Conservation (phyloP, 768 basidiomycete genomes). For the Tricholoma bakamatsutake region DNA sequence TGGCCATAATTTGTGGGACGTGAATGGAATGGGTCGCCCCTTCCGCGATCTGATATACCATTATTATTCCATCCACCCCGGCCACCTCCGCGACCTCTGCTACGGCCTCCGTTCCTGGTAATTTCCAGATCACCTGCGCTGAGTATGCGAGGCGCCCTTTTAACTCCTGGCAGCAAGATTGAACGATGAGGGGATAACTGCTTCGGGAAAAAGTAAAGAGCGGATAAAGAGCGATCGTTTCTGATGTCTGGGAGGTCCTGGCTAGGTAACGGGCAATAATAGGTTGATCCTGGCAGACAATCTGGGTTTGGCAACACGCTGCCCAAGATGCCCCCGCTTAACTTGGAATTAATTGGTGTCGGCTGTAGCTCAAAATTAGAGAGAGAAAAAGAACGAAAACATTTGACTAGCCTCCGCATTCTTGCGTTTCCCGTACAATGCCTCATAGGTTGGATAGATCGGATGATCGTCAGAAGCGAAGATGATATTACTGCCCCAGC, state of each 20-base stretch:
- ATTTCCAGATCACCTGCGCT: slow-evolving; percentile 66
- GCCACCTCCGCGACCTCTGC: slow-evolving; percentile 46
- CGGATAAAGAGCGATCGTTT: slow-evolving; percentile 85
- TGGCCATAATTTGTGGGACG: slow-evolving; percentile 33
- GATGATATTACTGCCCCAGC: slow-evolving; percentile 77
- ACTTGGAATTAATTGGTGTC: slow-evolving; percentile 56
- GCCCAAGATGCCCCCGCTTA: slow-evolving; percentile 79
- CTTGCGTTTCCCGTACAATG: slow-evolving; percentile 87
- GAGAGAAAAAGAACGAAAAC: slow-evolving; percentile 6
- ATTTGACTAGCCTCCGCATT: slow-evolving; percentile 58
- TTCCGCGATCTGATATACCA: slow-evolving; percentile 26
- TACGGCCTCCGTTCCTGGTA: slow-evolving; percentile 48
- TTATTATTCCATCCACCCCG: slow-evolving; percentile 27
- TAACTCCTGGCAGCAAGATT: slow-evolving; percentile 69
- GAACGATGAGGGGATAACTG: slow-evolving; percentile 85
- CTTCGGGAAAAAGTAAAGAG: slow-evolving; percentile 82
- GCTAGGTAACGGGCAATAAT: slow-evolving; percentile 63
- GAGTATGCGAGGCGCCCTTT: slow-evolving; percentile 52
- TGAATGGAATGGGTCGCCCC: slow-evolving; percentile 44
- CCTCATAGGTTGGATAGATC: slow-evolving; percentile 83
- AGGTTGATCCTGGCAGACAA: slow-evolving; percentile 89
- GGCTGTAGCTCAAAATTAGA: slow-evolving; percentile 44
- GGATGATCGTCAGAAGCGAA: slow-evolving; percentile 82
- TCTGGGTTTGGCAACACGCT: slow-evolving; percentile 77
- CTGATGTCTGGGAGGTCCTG: slow-evolving; percentile 70